Evolutionary conservation across 345 rosid genomes (phyloP).

Genomic region (Gossypioides kirkii): DNA sequence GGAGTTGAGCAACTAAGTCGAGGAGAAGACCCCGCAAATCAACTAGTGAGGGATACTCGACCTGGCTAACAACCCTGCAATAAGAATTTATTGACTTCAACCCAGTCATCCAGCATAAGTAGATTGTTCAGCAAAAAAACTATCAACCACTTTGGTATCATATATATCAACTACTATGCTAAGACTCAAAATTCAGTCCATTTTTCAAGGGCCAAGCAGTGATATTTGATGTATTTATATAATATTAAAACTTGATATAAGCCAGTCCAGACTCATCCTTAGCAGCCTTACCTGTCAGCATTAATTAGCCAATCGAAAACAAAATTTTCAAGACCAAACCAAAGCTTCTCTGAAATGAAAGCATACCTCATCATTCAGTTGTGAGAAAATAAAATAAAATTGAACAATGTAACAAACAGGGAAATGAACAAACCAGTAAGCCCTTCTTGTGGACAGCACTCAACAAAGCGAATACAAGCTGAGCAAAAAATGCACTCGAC

Average conservation of each 20-base stretch:
- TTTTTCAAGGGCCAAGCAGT: neutral
- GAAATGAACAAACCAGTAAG: neutral
- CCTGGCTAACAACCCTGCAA: constrained; percentile 95
- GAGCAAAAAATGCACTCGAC: neutral
- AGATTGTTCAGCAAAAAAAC: neutral
- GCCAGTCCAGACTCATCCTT: neutral
- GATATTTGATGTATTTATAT: no score
- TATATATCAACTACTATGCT: neutral
- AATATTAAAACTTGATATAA: neutral
- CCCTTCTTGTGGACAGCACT: neutral
- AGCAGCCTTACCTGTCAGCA: neutral
- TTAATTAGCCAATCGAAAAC: neutral
- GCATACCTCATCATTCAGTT: neutral
- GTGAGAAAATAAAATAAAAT: neutral
- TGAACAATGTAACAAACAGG: neutral
- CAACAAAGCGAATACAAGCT: neutral
- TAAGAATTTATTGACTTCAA: constrained; percentile 19
- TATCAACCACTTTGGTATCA: neutral
- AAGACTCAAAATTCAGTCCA: neutral
- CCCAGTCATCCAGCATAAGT: neutral
- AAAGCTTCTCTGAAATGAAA: neutral
- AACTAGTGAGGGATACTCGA: constrained; percentile 94
- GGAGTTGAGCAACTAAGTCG: constrained; percentile 94
- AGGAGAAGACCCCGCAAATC: constrained; percentile 96
- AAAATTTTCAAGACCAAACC: neutral